These are phyloP conservation scores for Apiospora phragmitis DNA, from an alignment of 2,329 filamentous ascomycete species.

Conservation along the genomic window DNA sequence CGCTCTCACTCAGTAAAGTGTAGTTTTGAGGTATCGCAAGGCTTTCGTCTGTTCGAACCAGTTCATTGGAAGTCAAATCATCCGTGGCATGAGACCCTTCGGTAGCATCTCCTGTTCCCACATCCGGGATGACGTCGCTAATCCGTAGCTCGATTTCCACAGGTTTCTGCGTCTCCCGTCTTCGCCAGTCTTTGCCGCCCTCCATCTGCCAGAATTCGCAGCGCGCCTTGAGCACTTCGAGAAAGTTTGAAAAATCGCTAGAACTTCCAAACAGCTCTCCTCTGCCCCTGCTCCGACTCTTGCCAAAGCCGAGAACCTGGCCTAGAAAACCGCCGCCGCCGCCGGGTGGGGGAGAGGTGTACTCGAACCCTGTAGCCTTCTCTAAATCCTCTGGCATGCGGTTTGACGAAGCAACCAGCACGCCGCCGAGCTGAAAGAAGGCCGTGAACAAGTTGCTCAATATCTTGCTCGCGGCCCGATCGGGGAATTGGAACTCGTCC, in stretches of 20 bases:
- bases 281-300: slow-evolving; percentile 22
- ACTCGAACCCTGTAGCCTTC: slow-evolving; percentile 72
- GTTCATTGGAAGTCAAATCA: background rate
- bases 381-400: slow-evolving; percentile 80
- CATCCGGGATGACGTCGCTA: slow-evolving; percentile 10
- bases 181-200: slow-evolving; percentile 69
- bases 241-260: slow-evolving; percentile 74
- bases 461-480: slow-evolving; percentile 76
- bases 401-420: slow-evolving; percentile 78
- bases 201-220: slow-evolving; percentile 88
- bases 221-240: slow-evolving; percentile 73
- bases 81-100: no score
- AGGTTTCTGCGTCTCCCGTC: slow-evolving; percentile 47
- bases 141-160: background rate
- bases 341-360: slow-evolving; percentile 52
- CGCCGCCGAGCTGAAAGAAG: slow-evolving; percentile 81
- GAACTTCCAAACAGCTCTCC: slow-evolving; percentile 58
- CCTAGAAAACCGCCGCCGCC: slow-evolving; percentile 52
- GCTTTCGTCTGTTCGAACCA: background rate
- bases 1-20: slow-evolving; percentile 17
- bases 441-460: slow-evolving; percentile 75
- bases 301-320: slow-evolving; percentile 46
- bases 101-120: background rate
- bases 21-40: slow-evolving; percentile 29
- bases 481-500: slow-evolving; percentile 82